Percentiles rank a stretch among this genome's conserved stretches.
These are phyloP conservation scores for Trichophyton benhamiae DNA, from an alignment of 2,329 filamentous ascomycete species.

Conservation along the genomic window DNA sequence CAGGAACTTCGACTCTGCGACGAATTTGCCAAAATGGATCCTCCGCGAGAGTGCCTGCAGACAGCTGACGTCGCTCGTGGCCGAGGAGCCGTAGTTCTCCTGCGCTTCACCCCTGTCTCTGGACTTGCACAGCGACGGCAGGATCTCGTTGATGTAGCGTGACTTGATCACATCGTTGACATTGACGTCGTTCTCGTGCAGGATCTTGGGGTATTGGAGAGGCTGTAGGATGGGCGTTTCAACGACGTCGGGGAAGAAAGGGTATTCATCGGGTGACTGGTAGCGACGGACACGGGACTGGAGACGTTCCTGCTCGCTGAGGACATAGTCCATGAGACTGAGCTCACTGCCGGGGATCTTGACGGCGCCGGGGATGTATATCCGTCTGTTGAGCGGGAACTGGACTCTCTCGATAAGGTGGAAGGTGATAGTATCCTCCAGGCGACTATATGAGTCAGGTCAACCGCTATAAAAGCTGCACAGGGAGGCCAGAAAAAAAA, in stretches of 20 bases:
- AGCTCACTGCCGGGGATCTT: constrained; percentile 59
- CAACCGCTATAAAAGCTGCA: neutral
- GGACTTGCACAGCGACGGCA: constrained; percentile 70
- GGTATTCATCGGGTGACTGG: constrained; percentile 91
- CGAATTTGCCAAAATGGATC: constrained; percentile 97
- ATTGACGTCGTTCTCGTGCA: constrained; percentile 80
- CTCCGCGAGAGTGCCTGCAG: constrained; percentile 80
- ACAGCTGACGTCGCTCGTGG: constrained; percentile 79
- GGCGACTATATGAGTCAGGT: constrained; percentile 47
- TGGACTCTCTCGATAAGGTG: constrained; percentile 96
- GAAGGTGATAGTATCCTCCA: constrained; percentile 96
- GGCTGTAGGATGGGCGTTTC: constrained; percentile 74
- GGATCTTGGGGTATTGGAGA: constrained; percentile 73
- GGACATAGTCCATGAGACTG: constrained; percentile 88
- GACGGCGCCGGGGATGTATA: constrained; percentile 73
- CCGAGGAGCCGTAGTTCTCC: constrained; percentile 91
- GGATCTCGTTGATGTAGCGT: constrained; percentile 70
- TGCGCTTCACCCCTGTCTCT: constrained; percentile 71
- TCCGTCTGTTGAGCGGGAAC: constrained; percentile 79
- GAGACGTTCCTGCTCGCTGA: constrained; percentile 75
- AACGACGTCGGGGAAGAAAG: constrained; percentile 80
- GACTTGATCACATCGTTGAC: constrained; percentile 78
- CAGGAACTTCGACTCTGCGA: constrained; percentile 89
- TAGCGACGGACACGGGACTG: constrained; percentile 91
- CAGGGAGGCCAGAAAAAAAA: neutral